Evolutionary conservation across 2,329 filamentous ascomycete species (phyloP), one percentile per base, ranked within the genome.

Genomic region (Akanthomyces lecanii): DNA sequence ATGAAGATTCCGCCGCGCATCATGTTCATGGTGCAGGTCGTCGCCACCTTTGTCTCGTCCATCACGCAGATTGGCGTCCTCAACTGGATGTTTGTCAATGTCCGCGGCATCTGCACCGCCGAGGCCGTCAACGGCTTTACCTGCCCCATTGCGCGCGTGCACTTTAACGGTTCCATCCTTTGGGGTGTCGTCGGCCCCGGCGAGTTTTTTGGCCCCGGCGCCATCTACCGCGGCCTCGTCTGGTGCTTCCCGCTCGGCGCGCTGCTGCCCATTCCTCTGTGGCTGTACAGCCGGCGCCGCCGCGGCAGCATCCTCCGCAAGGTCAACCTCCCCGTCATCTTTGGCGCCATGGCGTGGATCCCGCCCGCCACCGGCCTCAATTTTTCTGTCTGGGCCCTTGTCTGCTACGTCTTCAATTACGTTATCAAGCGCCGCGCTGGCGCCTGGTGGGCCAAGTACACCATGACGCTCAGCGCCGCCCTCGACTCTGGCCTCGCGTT

Each of bases 401-500:
- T 96, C 16, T 95, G 90, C 77, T 96, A 89, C 74, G 68, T 91
- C 50, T 96, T 96, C 81, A 96, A 96, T 73, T 88, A 89, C 72
- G 75, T 89, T 65, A 83, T 96, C 70, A 86, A 88, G 71, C 85
- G 85, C 42, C 81, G 88, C 25, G 88, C 85, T 30, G 81, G 80
- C 36, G 87, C 85, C 1, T 96, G 92, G 92, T 96, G 92, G 92
- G 86, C 86, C 54, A 95, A 96, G 75, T 96, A 96, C 74, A 94
- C 90, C 47, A 95, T 96, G 90, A 93, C 91, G 4, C 79, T 96
- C 59, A 91, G 88, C 63, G 91, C 91, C 0, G 92, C 90, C 1
- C 80, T 96, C 62, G 92, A 96, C 72, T 92, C 89, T 1, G 91
- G 91, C 0, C 78, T 96, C 23, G 91, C 92, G 0, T 90, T 93